phyloP scores from a whole-genome alignment of 768 basidiomycete species.

The Russula vinacea region DNA sequence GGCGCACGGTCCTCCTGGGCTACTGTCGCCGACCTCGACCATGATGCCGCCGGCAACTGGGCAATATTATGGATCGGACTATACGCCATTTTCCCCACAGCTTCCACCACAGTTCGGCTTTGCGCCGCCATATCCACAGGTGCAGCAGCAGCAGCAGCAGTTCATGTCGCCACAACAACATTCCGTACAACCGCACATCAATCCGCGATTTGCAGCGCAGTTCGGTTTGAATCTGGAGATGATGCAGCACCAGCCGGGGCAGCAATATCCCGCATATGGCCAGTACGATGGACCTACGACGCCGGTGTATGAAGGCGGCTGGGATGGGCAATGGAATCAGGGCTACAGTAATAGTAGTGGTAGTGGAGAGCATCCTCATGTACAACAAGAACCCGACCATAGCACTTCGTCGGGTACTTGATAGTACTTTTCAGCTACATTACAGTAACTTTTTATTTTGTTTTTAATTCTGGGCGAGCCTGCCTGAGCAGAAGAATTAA shows the following conservation, averaged over 20 bases:
- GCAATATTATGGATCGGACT: constrained; percentile 35
- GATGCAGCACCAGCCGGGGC: constrained; percentile 29
- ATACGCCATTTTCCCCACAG: constrained; percentile 19
- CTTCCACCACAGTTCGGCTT: constrained; percentile 20
- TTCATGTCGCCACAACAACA: constrained; percentile 29
- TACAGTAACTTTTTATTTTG: neutral
- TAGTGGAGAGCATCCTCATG: constrained; percentile 3
- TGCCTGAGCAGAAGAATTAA: neutral
- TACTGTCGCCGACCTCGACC: constrained; percentile 46
- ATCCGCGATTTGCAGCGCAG: constrained; percentile 69
- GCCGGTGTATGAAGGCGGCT: constrained; percentile 12
- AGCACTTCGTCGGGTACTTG: neutral
- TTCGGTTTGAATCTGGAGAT: constrained; percentile 52
- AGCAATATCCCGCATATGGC: constrained; percentile 21
- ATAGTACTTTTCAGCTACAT: constrained; percentile 5
- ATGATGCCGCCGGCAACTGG: constrained; percentile 48
- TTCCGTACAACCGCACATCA: constrained; percentile 77
- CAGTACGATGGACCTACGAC: constrained; percentile 14
- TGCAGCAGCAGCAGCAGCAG: constrained; percentile 11
- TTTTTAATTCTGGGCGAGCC: neutral
- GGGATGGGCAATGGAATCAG: constrained; percentile 20
- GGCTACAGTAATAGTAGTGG: neutral
- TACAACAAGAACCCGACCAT: neutral
- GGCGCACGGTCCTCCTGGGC: constrained; percentile 33
- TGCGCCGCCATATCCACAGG: constrained; percentile 22